Conservation (phyloP, 2,329 filamentous ascomycete species). For the Grosmannia penicillata region DNA sequence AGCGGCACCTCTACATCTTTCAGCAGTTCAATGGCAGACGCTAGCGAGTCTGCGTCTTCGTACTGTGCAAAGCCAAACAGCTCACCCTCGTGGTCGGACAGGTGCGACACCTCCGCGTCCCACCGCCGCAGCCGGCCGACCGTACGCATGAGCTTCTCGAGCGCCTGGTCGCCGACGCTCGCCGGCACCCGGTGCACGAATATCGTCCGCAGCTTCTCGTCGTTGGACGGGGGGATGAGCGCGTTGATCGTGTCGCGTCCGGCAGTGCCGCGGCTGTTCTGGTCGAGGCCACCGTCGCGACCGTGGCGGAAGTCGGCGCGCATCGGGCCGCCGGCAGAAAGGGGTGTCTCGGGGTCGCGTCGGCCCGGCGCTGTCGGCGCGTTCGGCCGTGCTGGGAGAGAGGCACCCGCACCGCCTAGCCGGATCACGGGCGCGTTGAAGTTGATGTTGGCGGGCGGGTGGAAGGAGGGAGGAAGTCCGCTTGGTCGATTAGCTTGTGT, state of each 20-base stretch:
- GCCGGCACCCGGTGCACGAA: constrained; percentile 80
- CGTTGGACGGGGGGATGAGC: constrained; percentile 66
- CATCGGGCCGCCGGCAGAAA: constrained; percentile 16
- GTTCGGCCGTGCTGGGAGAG: constrained; percentile 9
- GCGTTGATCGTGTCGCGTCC: constrained; percentile 57
- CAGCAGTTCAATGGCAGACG: constrained; percentile 72
- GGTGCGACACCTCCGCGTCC: constrained; percentile 53
- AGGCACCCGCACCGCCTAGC: constrained; percentile 49
- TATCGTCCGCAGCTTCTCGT: constrained; percentile 83
- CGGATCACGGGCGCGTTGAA: constrained; percentile 95
- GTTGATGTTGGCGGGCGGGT: constrained; percentile 91
- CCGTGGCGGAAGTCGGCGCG: too few relatives aligned
- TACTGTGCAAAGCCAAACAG: constrained; percentile 94
- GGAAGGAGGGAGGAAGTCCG: constrained; percentile 69
- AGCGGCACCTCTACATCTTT: constrained; percentile 68
- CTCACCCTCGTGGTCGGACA: constrained; percentile 59
- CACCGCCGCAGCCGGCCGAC: constrained; percentile 71
- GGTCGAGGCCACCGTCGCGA: too few relatives aligned
- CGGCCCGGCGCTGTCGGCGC: constrained; percentile 42
- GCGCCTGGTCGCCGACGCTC: constrained; percentile 58
- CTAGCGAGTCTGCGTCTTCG: constrained; percentile 78
- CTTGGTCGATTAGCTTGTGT: constrained; percentile 67
- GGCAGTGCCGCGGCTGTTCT: neutral
- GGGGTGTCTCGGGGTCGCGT: constrained; percentile 28
- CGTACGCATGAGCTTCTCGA: constrained; percentile 65